These are phyloP conservation scores for Xylaria nigripes DNA, from an alignment of 495 filamentous ascomycete genomes.

Conservation along the genomic window DNA sequence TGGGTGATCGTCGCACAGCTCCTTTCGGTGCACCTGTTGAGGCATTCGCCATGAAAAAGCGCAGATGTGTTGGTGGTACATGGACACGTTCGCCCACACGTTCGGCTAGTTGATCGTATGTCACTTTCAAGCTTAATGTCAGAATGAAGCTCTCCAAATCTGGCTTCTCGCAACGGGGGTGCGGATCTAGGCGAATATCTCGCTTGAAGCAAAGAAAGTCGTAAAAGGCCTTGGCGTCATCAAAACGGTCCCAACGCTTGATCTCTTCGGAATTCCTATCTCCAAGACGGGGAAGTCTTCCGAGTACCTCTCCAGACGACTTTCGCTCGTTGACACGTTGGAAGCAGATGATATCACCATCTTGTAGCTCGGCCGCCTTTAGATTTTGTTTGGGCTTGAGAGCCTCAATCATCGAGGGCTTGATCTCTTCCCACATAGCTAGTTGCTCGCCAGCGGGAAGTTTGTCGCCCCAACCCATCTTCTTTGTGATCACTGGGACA, in stretches of 20 bases:
- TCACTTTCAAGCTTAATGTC: slow-evolving; percentile 75
- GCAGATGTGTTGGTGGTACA: slow-evolving; percentile 77
- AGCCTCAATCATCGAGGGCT: slow-evolving; percentile 89
- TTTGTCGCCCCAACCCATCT: slow-evolving; percentile 78
- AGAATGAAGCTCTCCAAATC: slow-evolving; percentile 57
- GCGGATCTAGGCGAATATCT: slow-evolving; percentile 58
- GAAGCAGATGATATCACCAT: slow-evolving; percentile 96
- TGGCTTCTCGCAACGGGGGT: slow-evolving; percentile 39
- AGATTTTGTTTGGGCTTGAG: slow-evolving; percentile 88
- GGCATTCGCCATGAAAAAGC: slow-evolving; percentile 77
- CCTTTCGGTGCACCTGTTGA: slow-evolving; percentile 64
- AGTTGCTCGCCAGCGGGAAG: slow-evolving; percentile 44
- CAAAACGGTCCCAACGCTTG: slow-evolving; percentile 32
- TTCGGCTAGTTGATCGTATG: slow-evolving; percentile 80
- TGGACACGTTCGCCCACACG: slow-evolving; percentile 74
- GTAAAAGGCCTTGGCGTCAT: slow-evolving; percentile 78
- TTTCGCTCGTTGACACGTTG: slow-evolving; percentile 53
- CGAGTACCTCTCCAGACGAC: slow-evolving; percentile 24
- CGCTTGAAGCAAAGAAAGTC: slow-evolving; percentile 84
- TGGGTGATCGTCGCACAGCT: slow-evolving; percentile 60
- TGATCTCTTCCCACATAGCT: slow-evolving; percentile 91
- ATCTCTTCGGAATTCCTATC: slow-evolving; percentile 19
- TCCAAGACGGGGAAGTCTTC: slow-evolving; percentile 21
- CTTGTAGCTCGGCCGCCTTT: slow-evolving; percentile 85
- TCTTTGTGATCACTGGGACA: slow-evolving; percentile 65